Percentiles rank a stretch among this genome's conserved stretches.
Conservation (phyloP, 1,284 basidiomycete species). For the Pseudozyma sp. region DNA sequence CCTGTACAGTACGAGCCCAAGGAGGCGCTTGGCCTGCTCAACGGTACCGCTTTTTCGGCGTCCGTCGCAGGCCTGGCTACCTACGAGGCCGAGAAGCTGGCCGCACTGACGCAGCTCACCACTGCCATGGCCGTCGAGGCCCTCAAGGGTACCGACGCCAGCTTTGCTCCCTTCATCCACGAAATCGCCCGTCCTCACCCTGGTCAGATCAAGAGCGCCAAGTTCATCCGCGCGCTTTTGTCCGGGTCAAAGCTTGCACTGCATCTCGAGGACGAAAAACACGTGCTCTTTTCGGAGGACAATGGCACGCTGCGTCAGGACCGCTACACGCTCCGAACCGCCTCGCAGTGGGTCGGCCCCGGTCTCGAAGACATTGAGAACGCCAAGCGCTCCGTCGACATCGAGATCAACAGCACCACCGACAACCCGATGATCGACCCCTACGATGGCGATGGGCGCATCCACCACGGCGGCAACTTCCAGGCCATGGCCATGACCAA, state of each 20-base stretch:
- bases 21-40: conserved; percentile 76
- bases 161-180: conserved; percentile 76
- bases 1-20: conserved; percentile 81
- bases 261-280: conserved; percentile 75
- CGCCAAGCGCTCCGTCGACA: conserved; percentile 76
- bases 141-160: conserved; percentile 54
- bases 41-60: conserved; percentile 84
- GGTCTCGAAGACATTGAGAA: conserved; percentile 83
- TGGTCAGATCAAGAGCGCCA: conserved; percentile 75
- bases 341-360: conserved; percentile 78
- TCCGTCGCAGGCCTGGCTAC: conserved; percentile 72
- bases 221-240: conserved; percentile 69
- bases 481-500: conserved; percentile 80
- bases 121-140: conserved; percentile 87
- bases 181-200: conserved; percentile 83
- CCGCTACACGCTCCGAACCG: conserved; percentile 76
- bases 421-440: conserved; percentile 61
- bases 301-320: conserved; percentile 79
- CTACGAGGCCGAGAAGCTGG: conserved; percentile 79
- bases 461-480: conserved; percentile 54
- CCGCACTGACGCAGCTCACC: conserved; percentile 78
- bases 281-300: conserved; percentile 76
- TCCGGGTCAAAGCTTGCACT: conserved; percentile 78
- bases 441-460: conserved; percentile 46
- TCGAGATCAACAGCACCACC: conserved; percentile 87